Evolutionary conservation across 495 filamentous ascomycete genomes (phyloP).

Genomic region (Penicillium waksmanii): DNA sequence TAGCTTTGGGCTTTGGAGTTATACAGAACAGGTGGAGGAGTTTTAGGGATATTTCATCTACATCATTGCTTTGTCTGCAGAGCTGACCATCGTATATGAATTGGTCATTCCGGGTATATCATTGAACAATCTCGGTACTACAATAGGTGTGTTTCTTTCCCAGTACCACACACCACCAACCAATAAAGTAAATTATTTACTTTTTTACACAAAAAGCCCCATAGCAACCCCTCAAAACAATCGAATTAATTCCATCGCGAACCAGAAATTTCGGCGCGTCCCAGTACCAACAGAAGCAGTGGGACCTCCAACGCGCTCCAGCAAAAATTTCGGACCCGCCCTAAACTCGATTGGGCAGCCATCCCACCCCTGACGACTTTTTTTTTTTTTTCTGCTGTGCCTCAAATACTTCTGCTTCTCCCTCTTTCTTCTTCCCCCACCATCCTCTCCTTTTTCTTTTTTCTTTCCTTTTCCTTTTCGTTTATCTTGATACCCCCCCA

Average conservation of each 20-base stretch:
- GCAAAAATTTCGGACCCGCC: slow-evolving; percentile 10
- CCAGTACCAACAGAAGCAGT: neutral
- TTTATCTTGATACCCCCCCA: slow-evolving; percentile 43
- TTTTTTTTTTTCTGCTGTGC: slow-evolving; percentile 34
- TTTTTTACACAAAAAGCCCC: no score
- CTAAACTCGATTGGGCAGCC: slow-evolving; percentile 23
- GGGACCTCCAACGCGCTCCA: neutral
- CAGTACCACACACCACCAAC: neutral
- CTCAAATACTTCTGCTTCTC: slow-evolving; percentile 26
- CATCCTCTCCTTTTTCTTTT: slow-evolving; percentile 24
- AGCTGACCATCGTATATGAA: neutral
- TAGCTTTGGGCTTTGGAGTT: slow-evolving; percentile 1
- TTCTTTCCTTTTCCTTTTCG: slow-evolving; percentile 27
- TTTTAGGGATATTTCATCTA: neutral
- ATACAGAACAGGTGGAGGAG: slow-evolving; percentile 3
- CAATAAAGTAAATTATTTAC: neutral
- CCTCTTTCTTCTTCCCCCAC: slow-evolving; percentile 26
- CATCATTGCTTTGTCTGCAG: neutral
- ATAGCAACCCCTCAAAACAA: neutral
- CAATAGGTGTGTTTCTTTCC: neutral
- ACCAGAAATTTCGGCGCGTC: neutral
- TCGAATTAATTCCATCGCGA: neutral
- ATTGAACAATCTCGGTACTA: neutral
- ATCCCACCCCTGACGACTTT: slow-evolving; percentile 26
- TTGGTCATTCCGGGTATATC: neutral